phyloP scores from a whole-genome alignment of 495 filamentous ascomycete genomes.

The Podospora tetraspora region DNA sequence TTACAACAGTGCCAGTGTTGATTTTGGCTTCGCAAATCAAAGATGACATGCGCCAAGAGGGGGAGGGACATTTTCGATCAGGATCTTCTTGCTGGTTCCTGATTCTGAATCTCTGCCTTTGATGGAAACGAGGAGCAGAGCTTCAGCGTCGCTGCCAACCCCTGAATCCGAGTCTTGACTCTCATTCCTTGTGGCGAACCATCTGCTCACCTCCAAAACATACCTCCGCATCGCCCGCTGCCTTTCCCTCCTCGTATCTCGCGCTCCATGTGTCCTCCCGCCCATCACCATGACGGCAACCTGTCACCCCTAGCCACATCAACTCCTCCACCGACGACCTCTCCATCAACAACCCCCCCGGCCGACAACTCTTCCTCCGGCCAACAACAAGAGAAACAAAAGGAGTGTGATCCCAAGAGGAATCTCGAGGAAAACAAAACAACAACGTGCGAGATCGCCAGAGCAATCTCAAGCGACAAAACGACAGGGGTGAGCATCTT shows the following conservation, averaged over 20 bases:
- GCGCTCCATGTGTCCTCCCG: no score
- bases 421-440: background rate
- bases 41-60: background rate
- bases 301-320: no score
- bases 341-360: no score
- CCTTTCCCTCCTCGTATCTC: no score
- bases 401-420: background rate
- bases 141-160: background rate
- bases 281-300: no score
- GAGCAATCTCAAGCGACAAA: no score
- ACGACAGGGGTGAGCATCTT: slow-evolving; percentile 5
- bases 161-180: background rate
- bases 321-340: no score
- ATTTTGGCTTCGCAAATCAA: background rate
- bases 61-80: background rate
- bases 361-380: no score
- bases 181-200: background rate
- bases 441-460: background rate
- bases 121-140: background rate
- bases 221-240: no score
- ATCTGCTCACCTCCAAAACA: background rate
- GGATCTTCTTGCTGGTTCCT: background rate
- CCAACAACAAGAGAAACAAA: background rate
- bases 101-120: background rate
- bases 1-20: background rate